A percentile compares a stretch with the other conserved stretches of the same genome.
phyloP scores from a whole-genome alignment of 768 basidiomycete species.

The Asterophora parasitica region DNA sequence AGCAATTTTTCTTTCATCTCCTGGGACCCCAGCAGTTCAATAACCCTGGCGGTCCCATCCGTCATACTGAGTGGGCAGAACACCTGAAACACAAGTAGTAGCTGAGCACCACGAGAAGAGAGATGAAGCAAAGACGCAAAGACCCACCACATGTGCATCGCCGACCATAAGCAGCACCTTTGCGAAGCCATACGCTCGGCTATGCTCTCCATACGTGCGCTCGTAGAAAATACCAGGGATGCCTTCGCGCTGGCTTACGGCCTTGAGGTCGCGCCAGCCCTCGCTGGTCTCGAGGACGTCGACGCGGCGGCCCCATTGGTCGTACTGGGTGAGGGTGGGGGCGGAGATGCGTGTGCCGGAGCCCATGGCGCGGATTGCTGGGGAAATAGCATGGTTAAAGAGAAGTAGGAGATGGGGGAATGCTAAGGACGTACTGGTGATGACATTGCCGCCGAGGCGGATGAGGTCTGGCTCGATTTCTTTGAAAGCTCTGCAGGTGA shows the following conservation, averaged over 20 bases:
- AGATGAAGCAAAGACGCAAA: neutral
- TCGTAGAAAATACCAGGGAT: slow-evolving; percentile 66
- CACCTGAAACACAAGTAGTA: slow-evolving; percentile 31
- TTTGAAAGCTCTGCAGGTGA: slow-evolving; percentile 30
- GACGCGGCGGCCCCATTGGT: slow-evolving; percentile 67
- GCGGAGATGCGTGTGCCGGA: slow-evolving; percentile 37
- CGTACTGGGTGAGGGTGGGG: slow-evolving; percentile 61
- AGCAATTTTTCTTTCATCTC: slow-evolving; percentile 56
- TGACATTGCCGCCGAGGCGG: slow-evolving; percentile 51
- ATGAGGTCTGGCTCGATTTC: slow-evolving; percentile 60
- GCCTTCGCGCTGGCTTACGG: slow-evolving; percentile 57
- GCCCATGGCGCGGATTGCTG: slow-evolving; percentile 55
- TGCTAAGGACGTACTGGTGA: slow-evolving; percentile 43
- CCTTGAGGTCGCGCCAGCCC: slow-evolving; percentile 68
- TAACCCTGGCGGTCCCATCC: slow-evolving; percentile 68
- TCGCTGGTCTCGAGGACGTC: slow-evolving; percentile 68
- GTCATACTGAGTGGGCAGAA: slow-evolving; percentile 79
- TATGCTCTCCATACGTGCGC: slow-evolving; percentile 53
- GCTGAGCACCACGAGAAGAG: too few relatives aligned
- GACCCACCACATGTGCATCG: slow-evolving; percentile 56
- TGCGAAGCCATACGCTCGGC: slow-evolving; percentile 60
- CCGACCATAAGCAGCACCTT: slow-evolving; percentile 60
- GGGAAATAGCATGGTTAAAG: neutral
- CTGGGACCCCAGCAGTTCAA: slow-evolving; percentile 60
- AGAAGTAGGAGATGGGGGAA: too few relatives aligned